Percentiles rank a stretch among this genome's conserved stretches.
phyloP scores from a whole-genome alignment of 179 eudicot genomes.

The Beta macrorhiza region DNA sequence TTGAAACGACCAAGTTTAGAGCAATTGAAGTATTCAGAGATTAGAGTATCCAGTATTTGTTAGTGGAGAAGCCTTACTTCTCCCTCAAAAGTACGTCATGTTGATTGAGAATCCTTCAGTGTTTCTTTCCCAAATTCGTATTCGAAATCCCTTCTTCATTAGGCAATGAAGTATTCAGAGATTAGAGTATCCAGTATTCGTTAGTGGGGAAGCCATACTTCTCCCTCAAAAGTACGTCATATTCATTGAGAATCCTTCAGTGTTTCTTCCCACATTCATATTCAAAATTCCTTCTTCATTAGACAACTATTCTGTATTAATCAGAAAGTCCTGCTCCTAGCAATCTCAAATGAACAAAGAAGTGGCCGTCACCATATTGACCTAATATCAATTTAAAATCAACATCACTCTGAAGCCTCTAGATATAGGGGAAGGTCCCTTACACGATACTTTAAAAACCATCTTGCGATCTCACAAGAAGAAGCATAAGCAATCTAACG shows the following conservation, averaged over 20 bases:
- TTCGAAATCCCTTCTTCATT: too few species aligned
- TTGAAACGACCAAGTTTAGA: background rate
- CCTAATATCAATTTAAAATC: background rate
- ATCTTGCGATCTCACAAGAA: background rate
- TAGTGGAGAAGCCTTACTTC: background rate
- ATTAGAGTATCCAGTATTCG: background rate
- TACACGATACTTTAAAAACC: background rate
- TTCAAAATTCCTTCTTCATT: too few species aligned
- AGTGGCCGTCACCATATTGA: background rate
- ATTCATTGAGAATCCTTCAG: background rate
- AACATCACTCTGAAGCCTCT: background rate
- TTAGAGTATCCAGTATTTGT: background rate
- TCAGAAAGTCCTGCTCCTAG: constrained; percentile 4
- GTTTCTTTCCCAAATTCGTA: too few species aligned
- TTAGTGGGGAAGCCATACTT: background rate
- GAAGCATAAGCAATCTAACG: background rate
- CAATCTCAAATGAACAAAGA: constrained; percentile 8
- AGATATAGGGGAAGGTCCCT: background rate
- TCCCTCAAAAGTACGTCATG: background rate
- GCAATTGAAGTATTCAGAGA: background rate
- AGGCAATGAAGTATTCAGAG: background rate
- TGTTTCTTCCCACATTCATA: too few species aligned
- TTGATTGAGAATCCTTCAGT: background rate
- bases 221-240: background rate
- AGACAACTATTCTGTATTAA: background rate